phyloP scores from a whole-genome alignment of 1,284 basidiomycete species.

The Rugosomyces carneus region DNA sequence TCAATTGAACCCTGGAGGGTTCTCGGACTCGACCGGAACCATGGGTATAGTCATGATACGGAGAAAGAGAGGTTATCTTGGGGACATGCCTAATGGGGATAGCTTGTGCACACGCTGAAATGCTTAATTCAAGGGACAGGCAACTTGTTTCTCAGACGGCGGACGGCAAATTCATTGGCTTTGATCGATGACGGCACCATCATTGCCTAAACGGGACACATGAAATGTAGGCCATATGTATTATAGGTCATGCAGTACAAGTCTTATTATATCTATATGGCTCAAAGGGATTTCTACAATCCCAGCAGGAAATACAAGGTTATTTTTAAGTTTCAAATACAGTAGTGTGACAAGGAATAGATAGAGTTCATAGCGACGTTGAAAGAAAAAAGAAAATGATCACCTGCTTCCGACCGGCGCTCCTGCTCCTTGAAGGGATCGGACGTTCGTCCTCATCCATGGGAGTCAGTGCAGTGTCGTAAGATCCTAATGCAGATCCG shows the following conservation, averaged over 20 bases:
- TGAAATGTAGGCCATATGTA: conserved; percentile 8
- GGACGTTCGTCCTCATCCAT: conserved; percentile 72
- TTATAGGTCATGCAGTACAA: too few species aligned
- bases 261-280: conserved; percentile 5
- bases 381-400: conserved; percentile 36
- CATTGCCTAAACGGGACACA: conserved; percentile 1
- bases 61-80: not conserved
- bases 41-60: not conserved
- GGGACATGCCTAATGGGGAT: not conserved
- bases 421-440: conserved; percentile 44
- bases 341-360: not conserved
- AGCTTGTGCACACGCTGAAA: conserved; percentile 3
- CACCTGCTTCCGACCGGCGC: conserved; percentile 57
- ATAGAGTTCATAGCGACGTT: conserved; percentile 3
- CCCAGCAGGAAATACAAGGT: not conserved
- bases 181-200: conserved; percentile 15
- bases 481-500: conserved; percentile 42
- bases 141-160: conserved; percentile 5
- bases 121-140: conserved; percentile 12
- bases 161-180: conserved; percentile 8
- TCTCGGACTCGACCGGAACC: conserved; percentile 12
- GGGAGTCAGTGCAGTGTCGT: conserved; percentile 65
- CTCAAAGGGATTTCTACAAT: conserved; percentile 9
- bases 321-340: not conserved
- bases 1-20: conserved; percentile 3